Percentiles rank a stretch among this genome's conserved stretches.
Conservation (phyloP, 2,329 filamentous ascomycete genomes). For the Penicillium sp. region DNA sequence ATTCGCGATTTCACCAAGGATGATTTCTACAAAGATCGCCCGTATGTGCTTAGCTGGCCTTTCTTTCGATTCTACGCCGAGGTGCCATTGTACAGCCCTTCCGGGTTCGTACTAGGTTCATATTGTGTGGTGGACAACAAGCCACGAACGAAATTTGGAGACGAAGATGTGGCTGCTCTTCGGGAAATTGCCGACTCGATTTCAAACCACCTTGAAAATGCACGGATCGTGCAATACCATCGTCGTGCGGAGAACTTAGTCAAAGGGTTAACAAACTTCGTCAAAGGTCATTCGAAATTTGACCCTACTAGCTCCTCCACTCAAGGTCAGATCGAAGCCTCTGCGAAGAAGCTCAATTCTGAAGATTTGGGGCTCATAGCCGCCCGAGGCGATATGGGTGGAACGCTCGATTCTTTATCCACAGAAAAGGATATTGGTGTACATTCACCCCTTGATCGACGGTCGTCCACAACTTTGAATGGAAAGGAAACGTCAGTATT, state of each 20-base stretch:
- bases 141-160: constrained; percentile 47
- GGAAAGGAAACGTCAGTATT: not conserved
- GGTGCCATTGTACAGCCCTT: constrained; percentile 59
- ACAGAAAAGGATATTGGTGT: not conserved
- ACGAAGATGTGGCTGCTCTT: constrained; percentile 47
- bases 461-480: not conserved
- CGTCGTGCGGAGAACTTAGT: constrained; percentile 59
- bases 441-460: not conserved
- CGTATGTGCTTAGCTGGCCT: constrained; percentile 35
- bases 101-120: constrained; percentile 57
- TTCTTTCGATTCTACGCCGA: constrained; percentile 54
- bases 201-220: constrained; percentile 60
- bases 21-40: constrained; percentile 35
- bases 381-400: not conserved
- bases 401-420: not conserved
- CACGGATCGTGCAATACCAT: constrained; percentile 55
- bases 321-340: constrained; percentile 9
- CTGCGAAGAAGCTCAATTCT: not conserved
- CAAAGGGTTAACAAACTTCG: constrained; percentile 53
- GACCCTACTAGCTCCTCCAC: constrained; percentile 22
- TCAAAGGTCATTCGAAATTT: constrained; percentile 42
- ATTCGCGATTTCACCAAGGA: constrained; percentile 42
- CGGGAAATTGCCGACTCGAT: constrained; percentile 57
- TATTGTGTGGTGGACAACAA: constrained; percentile 60
- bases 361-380: not conserved